phyloP scores from a whole-genome alignment of 371 early-diverging fungal genomes.

The Parasitella parasitica region DNA sequence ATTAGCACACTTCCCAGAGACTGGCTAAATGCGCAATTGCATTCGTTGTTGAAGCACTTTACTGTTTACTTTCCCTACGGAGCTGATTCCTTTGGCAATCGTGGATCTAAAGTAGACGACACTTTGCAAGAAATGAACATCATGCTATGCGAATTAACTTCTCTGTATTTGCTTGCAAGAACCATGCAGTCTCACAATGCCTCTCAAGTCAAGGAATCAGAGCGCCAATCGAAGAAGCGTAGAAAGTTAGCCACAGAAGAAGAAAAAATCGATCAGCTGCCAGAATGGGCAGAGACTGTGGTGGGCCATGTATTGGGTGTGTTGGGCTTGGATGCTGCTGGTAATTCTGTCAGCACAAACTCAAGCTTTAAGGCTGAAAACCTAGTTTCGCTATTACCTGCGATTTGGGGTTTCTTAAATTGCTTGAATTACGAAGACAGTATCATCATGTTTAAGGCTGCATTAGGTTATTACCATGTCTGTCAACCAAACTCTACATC shows the following conservation, averaged over 20 bases:
- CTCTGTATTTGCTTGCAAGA: slow-evolving; percentile 56
- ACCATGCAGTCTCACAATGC: slow-evolving; percentile 13
- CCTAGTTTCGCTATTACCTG: slow-evolving; percentile 52
- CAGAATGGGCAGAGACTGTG: slow-evolving; percentile 55
- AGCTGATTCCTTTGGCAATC: slow-evolving; percentile 45
- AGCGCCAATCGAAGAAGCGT: slow-evolving; percentile 23
- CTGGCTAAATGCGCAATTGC: slow-evolving; percentile 51
- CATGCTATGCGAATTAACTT: slow-evolving; percentile 67
- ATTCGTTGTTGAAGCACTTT: slow-evolving; percentile 63
- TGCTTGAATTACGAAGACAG: slow-evolving; percentile 42
- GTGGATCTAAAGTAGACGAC: slow-evolving; percentile 55
- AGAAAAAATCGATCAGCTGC: slow-evolving; percentile 26
- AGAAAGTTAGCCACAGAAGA: slow-evolving; percentile 9
- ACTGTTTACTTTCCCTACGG: slow-evolving; percentile 77
- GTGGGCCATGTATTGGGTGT: slow-evolving; percentile 53
- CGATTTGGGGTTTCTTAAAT: slow-evolving; percentile 63
- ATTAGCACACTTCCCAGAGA: slow-evolving; percentile 14
- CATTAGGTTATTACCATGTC: slow-evolving; percentile 33
- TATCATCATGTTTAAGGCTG: slow-evolving; percentile 42
- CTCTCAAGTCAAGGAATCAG: background rate
- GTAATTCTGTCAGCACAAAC: slow-evolving; percentile 20
- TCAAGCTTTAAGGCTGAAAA: slow-evolving; percentile 52
- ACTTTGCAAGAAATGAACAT: slow-evolving; percentile 69
- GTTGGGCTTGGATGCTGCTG: slow-evolving; percentile 38
- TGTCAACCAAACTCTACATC: slow-evolving; percentile 41